Evolutionary conservation across 129 eudicot genomes (phyloP), one percentile per base, ranked within the genome.

Genomic region (Artemisia argyi): DNA sequence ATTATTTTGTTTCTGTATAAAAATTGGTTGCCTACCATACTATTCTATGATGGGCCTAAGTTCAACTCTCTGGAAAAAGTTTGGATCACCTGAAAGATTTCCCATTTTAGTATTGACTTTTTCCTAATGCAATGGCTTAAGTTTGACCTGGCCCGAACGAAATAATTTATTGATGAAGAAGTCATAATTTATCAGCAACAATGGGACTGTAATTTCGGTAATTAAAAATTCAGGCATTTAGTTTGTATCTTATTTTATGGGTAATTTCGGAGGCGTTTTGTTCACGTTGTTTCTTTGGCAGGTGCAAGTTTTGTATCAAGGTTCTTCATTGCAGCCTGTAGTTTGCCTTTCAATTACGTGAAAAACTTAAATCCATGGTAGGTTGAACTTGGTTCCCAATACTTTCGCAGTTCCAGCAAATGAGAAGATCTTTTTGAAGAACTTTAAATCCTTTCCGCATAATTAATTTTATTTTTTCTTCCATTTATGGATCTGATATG

Each of bases 101-200:
- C 83, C 82, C 13, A 60, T 86, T 35, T 90, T 79, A 54, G 88
- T 53, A 19, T 90, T 94, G 85, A 94, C 91, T 79, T 90, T 94
- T 56, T 94, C 99, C 99, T 97, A 94, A 71, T 88, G 99, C 80
- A 88, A 53, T 15, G 99, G 93, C 82, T 90, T 90, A 24, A 90
- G 75, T 78, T 90, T 94, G 78, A 88, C 94, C 75, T 83, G 89
- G 3, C 85, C 77, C 2, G 75, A 61, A 12, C 13, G 90, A n/a
- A n/a, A n/a, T n/a, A n/a, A n/a, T n/a, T 85, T 68, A 60, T 80
- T 30, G 83, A 61, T 51, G 85, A 62, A n/a, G 95, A 69, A 57
- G 71, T 55, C n/a, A 76, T 15, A 68, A 65, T 74, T 78, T 81
- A 51, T 82, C 2, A 83, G 77, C 14, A 83, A 77, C 3, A 84